Evolutionary conservation across 306 rosid genomes (phyloP), one percentile per base, ranked within the genome.

Genomic region (Pachyrhizus erosus): DNA sequence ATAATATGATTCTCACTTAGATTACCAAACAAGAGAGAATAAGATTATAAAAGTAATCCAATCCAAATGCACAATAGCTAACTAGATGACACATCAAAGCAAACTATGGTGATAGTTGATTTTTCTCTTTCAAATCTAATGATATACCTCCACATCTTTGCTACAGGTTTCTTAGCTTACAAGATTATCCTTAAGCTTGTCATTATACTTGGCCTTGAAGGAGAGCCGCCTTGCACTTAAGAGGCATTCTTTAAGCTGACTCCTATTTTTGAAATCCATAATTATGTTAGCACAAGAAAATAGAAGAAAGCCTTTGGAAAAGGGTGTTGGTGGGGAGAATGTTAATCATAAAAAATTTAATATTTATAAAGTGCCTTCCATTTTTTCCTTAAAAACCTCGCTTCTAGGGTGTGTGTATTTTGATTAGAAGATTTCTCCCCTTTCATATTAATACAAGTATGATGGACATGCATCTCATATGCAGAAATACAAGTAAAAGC

Each of bases 401-500:
- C 69, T 26, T 75, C 43, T 45, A 34, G 43, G 15, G 49, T 76
- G 21, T n/a, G n/a, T 17, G 24, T 45, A 12, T 18, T 65, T 45
- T 31, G 17, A 31, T 23, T 85, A 49, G 80, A 20, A 42, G 15
- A 27, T 75, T 48, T 15, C 51, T 15, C 0, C 21, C 3, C 2
- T 37, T 48, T 8, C 51, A 7, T 39, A 55, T 40, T 54, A 29
- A 58, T 33, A 13, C 49, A 13, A 33, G 48, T n/a, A 52, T 37
- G 60, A 54, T 26, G 24, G 13, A 11, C 17, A 5, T 55, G 26
- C 26, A 33, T 49, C 62, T 21, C 18, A 37, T 34, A n/a, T 78
- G 79, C 62, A 43, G 42, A 70, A 77, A 65, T 6, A 7, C 72
- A 13, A 72, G 9, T 81, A 62, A 58, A 49, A 72, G 43, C 24